Conservation (phyloP, 2,329 filamentous ascomycete genomes). For the Venturia effusa region DNA sequence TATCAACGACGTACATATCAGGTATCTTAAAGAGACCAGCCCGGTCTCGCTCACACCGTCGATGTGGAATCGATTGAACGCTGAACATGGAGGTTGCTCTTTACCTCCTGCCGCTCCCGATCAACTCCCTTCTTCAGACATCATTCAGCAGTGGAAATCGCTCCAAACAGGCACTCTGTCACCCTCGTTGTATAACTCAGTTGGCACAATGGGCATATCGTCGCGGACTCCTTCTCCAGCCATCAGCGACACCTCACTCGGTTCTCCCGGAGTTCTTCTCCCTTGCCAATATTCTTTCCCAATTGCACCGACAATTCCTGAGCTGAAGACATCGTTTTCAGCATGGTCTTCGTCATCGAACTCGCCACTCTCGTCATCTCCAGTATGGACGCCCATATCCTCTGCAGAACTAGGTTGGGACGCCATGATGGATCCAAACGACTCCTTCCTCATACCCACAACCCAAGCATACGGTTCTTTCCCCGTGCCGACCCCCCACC, state of each 20-base stretch:
- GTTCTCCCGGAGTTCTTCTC: background rate
- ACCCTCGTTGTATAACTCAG: background rate
- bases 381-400: background rate
- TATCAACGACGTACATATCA: constrained; percentile 1
- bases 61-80: background rate
- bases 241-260: background rate
- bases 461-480: background rate
- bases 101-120: background rate
- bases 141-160: background rate
- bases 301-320: background rate
- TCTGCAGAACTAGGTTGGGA: background rate
- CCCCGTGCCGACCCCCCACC: background rate
- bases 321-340: background rate
- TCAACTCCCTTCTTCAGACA: background rate
- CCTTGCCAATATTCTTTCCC: background rate
- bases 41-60: background rate
- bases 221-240: background rate
- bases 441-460: background rate
- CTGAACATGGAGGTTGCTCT: background rate
- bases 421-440: background rate
- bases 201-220: background rate
- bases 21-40: background rate
- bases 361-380: background rate
- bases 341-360: background rate
- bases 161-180: background rate